A percentile compares a stretch with the other conserved stretches of the same genome.
Conservation (phyloP, 805 yeast species). For the Starmerella etchellsii region DNA sequence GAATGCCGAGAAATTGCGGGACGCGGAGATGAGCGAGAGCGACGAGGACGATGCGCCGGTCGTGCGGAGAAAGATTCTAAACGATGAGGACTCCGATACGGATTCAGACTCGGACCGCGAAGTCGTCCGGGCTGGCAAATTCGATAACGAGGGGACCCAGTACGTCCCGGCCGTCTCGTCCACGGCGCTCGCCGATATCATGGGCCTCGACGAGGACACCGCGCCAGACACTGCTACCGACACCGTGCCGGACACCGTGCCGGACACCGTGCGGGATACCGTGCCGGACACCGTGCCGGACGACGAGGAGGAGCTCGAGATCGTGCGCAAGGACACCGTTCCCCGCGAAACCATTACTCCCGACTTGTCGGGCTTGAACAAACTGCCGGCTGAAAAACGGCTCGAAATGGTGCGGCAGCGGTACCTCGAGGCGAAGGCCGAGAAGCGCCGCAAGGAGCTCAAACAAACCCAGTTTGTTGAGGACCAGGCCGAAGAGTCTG, state of each 20-base stretch:
- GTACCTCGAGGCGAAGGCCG: constrained; percentile 4
- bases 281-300: too few relatives aligned
- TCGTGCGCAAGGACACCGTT: neutral
- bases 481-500: constrained; percentile 14
- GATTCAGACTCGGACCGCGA: neutral
- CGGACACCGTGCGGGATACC: neutral
- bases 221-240: neutral
- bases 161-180: constrained; percentile 4
- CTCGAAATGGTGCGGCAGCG: constrained; percentile 1
- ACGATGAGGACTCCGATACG: neutral
- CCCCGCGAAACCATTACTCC: neutral
- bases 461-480: constrained; percentile 8
- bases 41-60: constrained; percentile 9
- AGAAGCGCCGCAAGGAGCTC: constrained; percentile 1
- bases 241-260: neutral
- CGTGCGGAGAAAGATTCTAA: neutral
- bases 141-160: constrained; percentile 4
- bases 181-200: constrained; percentile 3
- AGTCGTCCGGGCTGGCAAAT: neutral
- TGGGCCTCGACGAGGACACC: neutral
- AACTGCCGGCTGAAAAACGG: neutral
- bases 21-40: constrained; percentile 6
- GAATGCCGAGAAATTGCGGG: constrained; percentile 11
- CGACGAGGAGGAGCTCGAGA: neutral
- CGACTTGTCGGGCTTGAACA: neutral